Conservation (phyloP, 257 asterid species). For the Nicotiana undulata region DNA sequence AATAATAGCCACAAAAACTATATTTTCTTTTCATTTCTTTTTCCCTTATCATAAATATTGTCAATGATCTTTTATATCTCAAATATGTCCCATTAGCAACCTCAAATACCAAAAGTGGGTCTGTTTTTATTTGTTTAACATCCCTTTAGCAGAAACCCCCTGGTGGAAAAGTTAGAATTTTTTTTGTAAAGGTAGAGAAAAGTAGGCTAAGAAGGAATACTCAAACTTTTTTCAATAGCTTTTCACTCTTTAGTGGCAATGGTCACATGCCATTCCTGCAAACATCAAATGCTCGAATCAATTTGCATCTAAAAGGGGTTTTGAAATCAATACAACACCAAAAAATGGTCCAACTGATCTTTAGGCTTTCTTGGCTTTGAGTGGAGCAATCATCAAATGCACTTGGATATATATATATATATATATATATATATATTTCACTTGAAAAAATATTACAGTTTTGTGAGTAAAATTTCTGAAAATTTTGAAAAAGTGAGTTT, state of each 20-base stretch:
- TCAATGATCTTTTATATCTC: background rate
- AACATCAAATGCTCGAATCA: background rate
- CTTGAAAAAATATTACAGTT: too few species aligned
- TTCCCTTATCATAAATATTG: background rate
- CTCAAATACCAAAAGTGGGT: constrained; percentile 1
- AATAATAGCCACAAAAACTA: background rate
- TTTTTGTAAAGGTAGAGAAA: background rate
- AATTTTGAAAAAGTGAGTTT: too few species aligned
- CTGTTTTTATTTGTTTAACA: background rate
- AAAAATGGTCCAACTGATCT: background rate
- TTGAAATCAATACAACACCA: constrained; percentile 2
- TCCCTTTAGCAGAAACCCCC: background rate
- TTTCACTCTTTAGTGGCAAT: constrained; percentile 10
- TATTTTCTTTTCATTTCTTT: background rate
- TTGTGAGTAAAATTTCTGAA: too few species aligned
- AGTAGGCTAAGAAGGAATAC: background rate
- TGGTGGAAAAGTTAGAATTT: background rate
- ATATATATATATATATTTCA: too few species aligned
- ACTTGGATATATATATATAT: too few species aligned
- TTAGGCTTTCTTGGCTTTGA: background rate
- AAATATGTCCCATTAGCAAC: background rate
- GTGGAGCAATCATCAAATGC: background rate
- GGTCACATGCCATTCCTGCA: constrained; percentile 17
- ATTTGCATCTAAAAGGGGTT: background rate
- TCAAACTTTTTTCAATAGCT: constrained; percentile 2